A percentile compares a stretch with the other conserved stretches of the same genome.
Evolutionary conservation across 1,284 basidiomycete genomes (phyloP).

Genomic region (Termitomyces sp.): DNA sequence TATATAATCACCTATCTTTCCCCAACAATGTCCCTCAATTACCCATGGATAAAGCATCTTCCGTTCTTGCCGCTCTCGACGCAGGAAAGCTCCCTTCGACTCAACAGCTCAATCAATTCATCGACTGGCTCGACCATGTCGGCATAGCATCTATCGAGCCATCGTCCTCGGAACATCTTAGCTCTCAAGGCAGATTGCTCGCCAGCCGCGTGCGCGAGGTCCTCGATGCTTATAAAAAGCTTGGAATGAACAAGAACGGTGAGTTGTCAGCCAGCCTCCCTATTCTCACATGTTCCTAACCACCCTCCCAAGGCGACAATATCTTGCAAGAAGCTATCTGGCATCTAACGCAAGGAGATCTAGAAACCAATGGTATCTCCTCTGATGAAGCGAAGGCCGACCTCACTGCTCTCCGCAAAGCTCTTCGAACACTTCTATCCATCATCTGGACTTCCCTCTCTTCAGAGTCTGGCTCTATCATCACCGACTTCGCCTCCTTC

Average conservation of each 20-base stretch:
- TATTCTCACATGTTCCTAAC: background rate
- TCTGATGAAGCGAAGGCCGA: conserved; percentile 45
- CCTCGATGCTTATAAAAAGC: conserved; percentile 47
- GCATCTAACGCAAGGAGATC: conserved; percentile 51
- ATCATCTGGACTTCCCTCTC: conserved; percentile 48
- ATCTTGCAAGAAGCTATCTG: conserved; percentile 57
- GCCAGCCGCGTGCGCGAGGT: conserved; percentile 43
- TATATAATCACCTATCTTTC: background rate
- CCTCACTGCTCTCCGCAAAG: conserved; percentile 38
- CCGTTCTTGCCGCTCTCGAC: conserved; percentile 55
- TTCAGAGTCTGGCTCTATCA: conserved; percentile 46
- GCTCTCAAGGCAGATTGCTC: conserved; percentile 45
- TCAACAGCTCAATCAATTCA: conserved; percentile 42
- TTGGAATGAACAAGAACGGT: conserved; percentile 55
- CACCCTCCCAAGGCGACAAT: conserved; percentile 44
- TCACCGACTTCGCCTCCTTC: conserved; percentile 60
- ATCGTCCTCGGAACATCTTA: conserved; percentile 34
- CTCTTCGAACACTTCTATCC: conserved; percentile 45
- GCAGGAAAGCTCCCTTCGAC: conserved; percentile 63
- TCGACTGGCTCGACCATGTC: conserved; percentile 46
- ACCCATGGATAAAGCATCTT: conserved; percentile 53
- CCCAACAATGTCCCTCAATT: background rate
- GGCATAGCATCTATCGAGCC: conserved; percentile 42
- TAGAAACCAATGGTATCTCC: conserved; percentile 29
- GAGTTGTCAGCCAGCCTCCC: conserved; percentile 9